Evolutionary conservation across 306 rosid genomes (phyloP), one percentile per base, ranked within the genome.

Genomic region (Cicer chorassanicum): DNA sequence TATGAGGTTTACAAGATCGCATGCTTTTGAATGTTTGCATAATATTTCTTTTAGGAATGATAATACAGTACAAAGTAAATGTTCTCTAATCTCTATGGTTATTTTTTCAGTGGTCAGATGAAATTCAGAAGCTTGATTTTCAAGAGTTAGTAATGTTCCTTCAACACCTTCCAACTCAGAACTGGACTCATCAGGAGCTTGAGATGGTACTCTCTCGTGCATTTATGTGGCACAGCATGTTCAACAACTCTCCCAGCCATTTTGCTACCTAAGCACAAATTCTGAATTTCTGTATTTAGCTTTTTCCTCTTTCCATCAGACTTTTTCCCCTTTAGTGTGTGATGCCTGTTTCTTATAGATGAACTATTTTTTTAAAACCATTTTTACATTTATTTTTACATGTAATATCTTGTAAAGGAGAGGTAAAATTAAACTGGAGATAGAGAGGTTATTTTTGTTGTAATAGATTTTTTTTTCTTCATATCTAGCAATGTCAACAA

Each of bases 161-260:
- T 75, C 99, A 95, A 85, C 99, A 90, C 78, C 92, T 92, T 77
- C 99, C 99, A 44, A 95, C 98, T 11, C 86, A 90, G 55, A 87
- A 81, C 80, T 95, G 99, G 99, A 84, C 86, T 64, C 87, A 92
- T 73, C 96, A 92, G 80, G 99, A 95, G 82, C 98, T 95, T 0
- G 99, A 95, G 86, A 89, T 86, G 91, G 99, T 95, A 74, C 98
- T 95, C 45, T 95, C 98, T 48, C 93, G 98, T 49, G 99, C 98
- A 54, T 92, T 85, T 84, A 89, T 95, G 97, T 95, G 99, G 98
- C 96, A 95, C 88, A 92, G 89, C 85, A 90, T 95, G 98, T 95
- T 95, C 89, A 95, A 92, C 85, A 87, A 83, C 80, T 92, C 90
- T 68, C 99, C 98, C 0, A 95, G 97, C 76, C 99, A 95, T 86